These are phyloP conservation scores for Crithidia sp. DNA, from an alignment of 208 protist species.

Conservation along the genomic window DNA sequence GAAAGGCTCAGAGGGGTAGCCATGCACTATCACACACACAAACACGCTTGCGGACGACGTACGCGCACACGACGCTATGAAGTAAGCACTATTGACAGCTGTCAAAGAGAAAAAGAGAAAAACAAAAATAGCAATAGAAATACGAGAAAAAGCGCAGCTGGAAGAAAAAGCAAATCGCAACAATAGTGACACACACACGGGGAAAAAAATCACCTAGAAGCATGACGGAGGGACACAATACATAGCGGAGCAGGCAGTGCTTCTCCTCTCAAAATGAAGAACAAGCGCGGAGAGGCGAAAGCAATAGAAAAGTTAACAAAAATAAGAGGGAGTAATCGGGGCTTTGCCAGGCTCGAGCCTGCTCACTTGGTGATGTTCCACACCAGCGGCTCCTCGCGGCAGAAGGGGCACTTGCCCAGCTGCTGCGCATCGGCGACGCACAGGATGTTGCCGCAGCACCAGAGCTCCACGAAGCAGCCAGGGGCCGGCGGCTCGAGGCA, in stretches of 20 bases:
- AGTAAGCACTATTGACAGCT: background rate
- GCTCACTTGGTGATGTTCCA: slow-evolving; percentile 79
- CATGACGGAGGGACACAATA: no score
- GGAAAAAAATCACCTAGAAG: background rate
- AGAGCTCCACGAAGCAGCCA: slow-evolving; percentile 71
- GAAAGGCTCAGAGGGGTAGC: no score
- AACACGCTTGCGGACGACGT: background rate
- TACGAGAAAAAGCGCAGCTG: slow-evolving; percentile 1
- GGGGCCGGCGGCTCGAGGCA: slow-evolving; percentile 71
- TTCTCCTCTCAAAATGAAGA: no score
- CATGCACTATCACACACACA: background rate
- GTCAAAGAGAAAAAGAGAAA: background rate
- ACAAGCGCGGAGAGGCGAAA: no score
- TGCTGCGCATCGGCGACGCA: slow-evolving; percentile 82
- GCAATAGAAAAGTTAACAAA: background rate
- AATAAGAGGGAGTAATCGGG: background rate
- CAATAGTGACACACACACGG: slow-evolving; percentile 1
- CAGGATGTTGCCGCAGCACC: slow-evolving; percentile 86
- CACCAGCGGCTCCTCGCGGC: slow-evolving; percentile 75
- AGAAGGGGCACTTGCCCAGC: slow-evolving; percentile 84
- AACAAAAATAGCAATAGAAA: background rate
- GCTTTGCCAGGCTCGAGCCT: background rate
- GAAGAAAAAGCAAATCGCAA: background rate
- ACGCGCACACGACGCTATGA: background rate
- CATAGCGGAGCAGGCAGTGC: no score